A percentile compares a stretch with the other conserved stretches of the same genome.
Conservation (phyloP, 371 early-diverging fungal species). For the Mortierella sp. region DNA sequence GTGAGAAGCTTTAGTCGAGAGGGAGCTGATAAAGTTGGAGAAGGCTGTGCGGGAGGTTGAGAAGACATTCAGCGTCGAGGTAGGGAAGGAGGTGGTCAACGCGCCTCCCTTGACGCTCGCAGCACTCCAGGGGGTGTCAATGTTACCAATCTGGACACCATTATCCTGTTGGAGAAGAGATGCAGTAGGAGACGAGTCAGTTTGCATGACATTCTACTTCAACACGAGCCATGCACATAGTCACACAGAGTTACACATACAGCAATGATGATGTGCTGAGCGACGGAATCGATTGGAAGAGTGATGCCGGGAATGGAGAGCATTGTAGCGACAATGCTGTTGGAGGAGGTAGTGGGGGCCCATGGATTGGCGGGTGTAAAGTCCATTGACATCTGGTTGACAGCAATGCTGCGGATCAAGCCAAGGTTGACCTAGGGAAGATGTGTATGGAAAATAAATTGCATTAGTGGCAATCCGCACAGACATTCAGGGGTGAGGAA, state of each 20-base stretch:
- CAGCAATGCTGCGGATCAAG: slow-evolving; percentile 29
- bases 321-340: slow-evolving; percentile 40
- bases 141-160: slow-evolving; percentile 33
- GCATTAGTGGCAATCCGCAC: slow-evolving; percentile 1
- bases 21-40: slow-evolving; percentile 24
- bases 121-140: slow-evolving; percentile 31
- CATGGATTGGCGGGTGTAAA: slow-evolving; percentile 36
- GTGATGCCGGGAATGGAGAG: slow-evolving; percentile 43
- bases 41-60: slow-evolving; percentile 25
- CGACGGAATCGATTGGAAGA: slow-evolving; percentile 29
- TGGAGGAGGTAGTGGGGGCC: slow-evolving; percentile 39
- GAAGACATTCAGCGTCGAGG: slow-evolving; percentile 39
- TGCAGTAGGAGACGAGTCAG: background rate
- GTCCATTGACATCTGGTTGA: slow-evolving; percentile 54
- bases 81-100: slow-evolving; percentile 32
- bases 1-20: slow-evolving; percentile 24
- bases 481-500: background rate
- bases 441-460: background rate
- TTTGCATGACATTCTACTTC: too few species aligned
- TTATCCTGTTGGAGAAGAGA: slow-evolving; percentile 21
- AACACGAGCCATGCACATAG: background rate
- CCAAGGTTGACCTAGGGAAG: slow-evolving; percentile 23
- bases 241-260: slow-evolving; percentile 12
- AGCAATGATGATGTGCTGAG: slow-evolving; percentile 35
- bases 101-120: slow-evolving; percentile 23